Evolutionary conservation across 225 moss, liverwort and hornwort species (phyloP).

Genomic region (Anthoceros angustus): DNA sequence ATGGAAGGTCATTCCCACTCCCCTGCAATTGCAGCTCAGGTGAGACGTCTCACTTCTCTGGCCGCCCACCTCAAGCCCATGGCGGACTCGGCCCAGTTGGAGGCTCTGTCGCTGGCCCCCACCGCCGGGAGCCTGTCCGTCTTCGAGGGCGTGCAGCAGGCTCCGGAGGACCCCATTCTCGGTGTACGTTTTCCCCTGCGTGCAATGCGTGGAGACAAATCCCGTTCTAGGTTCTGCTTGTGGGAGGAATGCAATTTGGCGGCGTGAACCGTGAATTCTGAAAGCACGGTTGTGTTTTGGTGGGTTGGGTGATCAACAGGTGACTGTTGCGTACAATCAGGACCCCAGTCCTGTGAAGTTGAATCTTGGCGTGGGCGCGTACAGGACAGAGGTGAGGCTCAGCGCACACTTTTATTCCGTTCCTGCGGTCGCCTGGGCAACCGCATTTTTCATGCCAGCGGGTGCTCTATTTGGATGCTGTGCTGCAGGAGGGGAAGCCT

Average conservation of each 20-base stretch:
- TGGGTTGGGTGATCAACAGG: constrained; percentile 19
- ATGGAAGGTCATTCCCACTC: background rate
- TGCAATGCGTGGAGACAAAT: background rate
- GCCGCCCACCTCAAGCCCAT: background rate
- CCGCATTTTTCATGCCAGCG: no score
- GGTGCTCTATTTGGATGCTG: background rate
- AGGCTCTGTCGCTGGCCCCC: constrained; percentile 8
- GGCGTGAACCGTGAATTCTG: background rate
- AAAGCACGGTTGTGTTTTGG: background rate
- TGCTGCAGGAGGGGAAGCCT: constrained; percentile 67
- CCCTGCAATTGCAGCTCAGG: background rate
- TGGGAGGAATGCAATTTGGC: background rate
- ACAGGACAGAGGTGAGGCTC: constrained; percentile 66
- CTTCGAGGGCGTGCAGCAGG: constrained; percentile 58
- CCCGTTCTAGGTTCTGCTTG: background rate
- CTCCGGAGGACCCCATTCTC: constrained; percentile 76
- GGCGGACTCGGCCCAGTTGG: background rate
- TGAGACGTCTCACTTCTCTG: background rate
- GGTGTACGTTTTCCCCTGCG: constrained; percentile 24
- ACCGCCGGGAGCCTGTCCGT: constrained; percentile 29
- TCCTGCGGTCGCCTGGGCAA: background rate
- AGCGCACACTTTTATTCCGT: background rate
- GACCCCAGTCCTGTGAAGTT: constrained; percentile 80
- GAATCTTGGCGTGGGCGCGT: constrained; percentile 85
- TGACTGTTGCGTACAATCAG: constrained; percentile 68